Conservation (phyloP, 768 basidiomycete species). For the Lanmaoa rubissima region DNA sequence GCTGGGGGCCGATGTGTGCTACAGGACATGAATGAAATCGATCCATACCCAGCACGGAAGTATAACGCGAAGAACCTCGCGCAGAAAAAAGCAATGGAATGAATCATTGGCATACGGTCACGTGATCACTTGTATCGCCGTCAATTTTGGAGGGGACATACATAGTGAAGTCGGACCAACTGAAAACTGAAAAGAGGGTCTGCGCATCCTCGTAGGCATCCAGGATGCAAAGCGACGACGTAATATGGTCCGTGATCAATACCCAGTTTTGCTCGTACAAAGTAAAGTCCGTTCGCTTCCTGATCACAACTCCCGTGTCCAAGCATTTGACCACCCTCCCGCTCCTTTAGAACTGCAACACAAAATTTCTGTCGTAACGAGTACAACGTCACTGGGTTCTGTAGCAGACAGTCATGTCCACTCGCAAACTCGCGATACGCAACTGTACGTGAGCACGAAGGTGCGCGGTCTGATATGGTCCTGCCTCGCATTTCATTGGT, state of each 20-base stretch:
- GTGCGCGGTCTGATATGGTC: slow-evolving; percentile 37
- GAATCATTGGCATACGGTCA: slow-evolving; percentile 1
- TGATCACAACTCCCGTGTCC: background rate
- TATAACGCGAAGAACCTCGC: no score
- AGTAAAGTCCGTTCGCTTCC: slow-evolving; percentile 77
- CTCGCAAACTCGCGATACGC: slow-evolving; percentile 98
- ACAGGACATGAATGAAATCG: no score
- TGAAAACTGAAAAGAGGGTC: background rate
- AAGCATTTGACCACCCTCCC: slow-evolving; percentile 1
- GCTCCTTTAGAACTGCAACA: slow-evolving; percentile 70
- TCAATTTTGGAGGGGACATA: background rate
- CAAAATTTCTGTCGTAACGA: slow-evolving; percentile 99
- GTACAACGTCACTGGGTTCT: slow-evolving; percentile 97
- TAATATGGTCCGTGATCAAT: slow-evolving; percentile 97
- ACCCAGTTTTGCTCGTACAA: slow-evolving; percentile 98
- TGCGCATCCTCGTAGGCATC: background rate
- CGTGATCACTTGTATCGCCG: slow-evolving; percentile 1
- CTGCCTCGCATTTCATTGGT: background rate
- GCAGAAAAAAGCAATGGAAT: no score
- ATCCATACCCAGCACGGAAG: background rate
- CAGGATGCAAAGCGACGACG: slow-evolving; percentile 91
- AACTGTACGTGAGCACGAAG: slow-evolving; percentile 96
- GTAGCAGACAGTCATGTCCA: slow-evolving; percentile 93
- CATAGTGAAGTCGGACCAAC: background rate
- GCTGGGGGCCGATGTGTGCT: no score